Evolutionary conservation across 2,329 filamentous ascomycete species (phyloP).

Genomic region (Cercospora nicotianae): DNA sequence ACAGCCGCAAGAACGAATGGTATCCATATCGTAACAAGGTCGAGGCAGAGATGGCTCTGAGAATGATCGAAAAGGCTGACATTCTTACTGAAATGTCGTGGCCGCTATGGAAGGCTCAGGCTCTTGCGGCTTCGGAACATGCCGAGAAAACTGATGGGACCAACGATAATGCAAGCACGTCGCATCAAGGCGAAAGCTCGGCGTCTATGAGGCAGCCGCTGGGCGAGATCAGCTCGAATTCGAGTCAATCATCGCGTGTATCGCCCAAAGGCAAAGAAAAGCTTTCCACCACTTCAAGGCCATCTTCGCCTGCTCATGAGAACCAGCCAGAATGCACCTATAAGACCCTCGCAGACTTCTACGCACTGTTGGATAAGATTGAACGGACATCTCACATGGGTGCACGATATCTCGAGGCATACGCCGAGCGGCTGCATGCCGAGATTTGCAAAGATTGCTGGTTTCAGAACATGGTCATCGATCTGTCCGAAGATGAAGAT

Average conservation of each 20-base stretch:
- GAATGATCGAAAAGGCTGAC: conserved; percentile 23
- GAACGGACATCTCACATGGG: conserved; percentile 25
- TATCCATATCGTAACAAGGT: conserved; percentile 20
- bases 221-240: conserved; percentile 13
- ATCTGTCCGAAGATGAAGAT: background rate
- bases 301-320: conserved; percentile 10
- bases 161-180: background rate
- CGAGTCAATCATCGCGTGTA: conserved; percentile 6
- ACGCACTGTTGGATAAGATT: conserved; percentile 28
- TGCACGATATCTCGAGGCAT: conserved; percentile 26
- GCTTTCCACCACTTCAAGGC: background rate
- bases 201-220: conserved; percentile 2
- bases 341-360: conserved; percentile 23
- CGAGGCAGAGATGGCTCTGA: conserved; percentile 24
- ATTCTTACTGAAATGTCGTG: conserved; percentile 20
- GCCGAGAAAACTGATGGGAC: background rate
- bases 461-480: conserved; percentile 18
- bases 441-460: conserved; percentile 27
- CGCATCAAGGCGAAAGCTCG: background rate
- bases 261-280: conserved; percentile 17
- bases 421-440: conserved; percentile 24
- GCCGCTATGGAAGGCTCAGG: conserved; percentile 18
- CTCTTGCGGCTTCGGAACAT: background rate
- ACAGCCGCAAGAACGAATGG: conserved; percentile 20
- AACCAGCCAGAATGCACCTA: conserved; percentile 9